Evolutionary conservation across 768 basidiomycete species (phyloP).

Genomic region (Russula brevipes): DNA sequence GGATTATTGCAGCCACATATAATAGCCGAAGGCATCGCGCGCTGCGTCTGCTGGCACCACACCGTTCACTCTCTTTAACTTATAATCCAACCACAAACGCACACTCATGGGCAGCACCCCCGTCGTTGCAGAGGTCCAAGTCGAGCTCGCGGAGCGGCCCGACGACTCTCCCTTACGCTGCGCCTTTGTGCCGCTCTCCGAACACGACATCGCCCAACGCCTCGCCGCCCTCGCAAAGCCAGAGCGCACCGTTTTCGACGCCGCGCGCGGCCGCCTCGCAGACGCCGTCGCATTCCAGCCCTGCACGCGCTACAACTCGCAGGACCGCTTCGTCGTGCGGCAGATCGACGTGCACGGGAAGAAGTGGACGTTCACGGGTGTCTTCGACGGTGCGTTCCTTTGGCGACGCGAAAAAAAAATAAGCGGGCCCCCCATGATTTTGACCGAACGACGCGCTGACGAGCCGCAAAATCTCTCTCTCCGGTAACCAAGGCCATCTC

Average conservation of each 20-base stretch:
- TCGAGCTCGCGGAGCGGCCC: constrained; percentile 22
- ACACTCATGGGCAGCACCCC: constrained; percentile 6
- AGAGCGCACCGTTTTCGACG: constrained; percentile 20
- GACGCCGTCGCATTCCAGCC: constrained; percentile 45
- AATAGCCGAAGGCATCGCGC: not conserved
- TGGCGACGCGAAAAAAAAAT: not conserved
- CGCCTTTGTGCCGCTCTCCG: constrained; percentile 22
- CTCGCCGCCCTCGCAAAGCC: constrained; percentile 19
- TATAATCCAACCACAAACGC: not conserved
- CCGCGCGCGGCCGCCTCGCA: constrained; percentile 28
- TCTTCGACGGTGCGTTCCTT: constrained; percentile 41
- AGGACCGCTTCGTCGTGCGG: constrained; percentile 40
- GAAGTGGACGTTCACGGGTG: constrained; percentile 41
- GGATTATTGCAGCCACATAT: not conserved
- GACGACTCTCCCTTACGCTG: constrained; percentile 20
- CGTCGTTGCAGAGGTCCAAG: constrained; percentile 14
- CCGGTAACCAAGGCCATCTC: constrained; percentile 39
- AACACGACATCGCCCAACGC: constrained; percentile 15
- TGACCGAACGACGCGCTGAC: not conserved
- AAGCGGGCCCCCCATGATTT: too few species aligned
- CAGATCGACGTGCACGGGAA: constrained; percentile 39
- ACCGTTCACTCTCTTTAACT: not conserved
- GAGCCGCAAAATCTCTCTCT: too few species aligned
- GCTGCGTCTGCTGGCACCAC: not conserved
- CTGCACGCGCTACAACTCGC: constrained; percentile 35